Base-by-base conservation (phyloP, 306 rosid genomes). In the Trifolium dubium region DNA sequence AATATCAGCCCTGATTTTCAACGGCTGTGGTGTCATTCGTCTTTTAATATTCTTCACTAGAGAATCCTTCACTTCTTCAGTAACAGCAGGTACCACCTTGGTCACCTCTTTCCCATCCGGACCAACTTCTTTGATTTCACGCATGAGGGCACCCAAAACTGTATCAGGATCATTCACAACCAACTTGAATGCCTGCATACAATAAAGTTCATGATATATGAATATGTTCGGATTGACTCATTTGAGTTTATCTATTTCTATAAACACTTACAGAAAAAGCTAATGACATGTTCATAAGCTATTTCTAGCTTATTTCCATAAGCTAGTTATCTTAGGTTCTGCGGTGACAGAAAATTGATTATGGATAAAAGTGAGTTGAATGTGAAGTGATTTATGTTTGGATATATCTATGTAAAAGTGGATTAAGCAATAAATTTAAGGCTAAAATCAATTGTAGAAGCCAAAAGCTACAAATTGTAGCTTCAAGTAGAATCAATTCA, bases 11-110 rank as follows among this genome's bases (percentile, higher is more conserved):
- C 97, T 88, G 73, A 95, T 92, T 85, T 95, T 95, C 92, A 92
- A 73, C 13, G 99, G 96, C 18, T 92, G 98, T 1, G 99, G 99
- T 3, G 97, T 95, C 99, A 95, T 92, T 72, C 98, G 85, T 81
- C 99, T 88, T 83, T 83, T 90, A 66, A 95, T 90, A 62, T 92
- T 95, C 82, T 81, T 95, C 30, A 92, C 80, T 15, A 95, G 73
- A 49, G 98, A 69, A 17, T 92, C 97, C 79, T 90, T 92, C 78
- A 94, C 92, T 66, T 86, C 99, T 79, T 90, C 99, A 0, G 99
- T 28, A 49, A 94, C 86, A 23, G 96, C 97, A 5, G 97, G 96
- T 80, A 90, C 95, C 63, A 88, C 88, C 86, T 87, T 92, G 32
- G 93, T 87, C 58, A 87, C 88, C 97, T 95, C 97, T 82, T 88